Evolutionary conservation across 306 rosid genomes (phyloP), one percentile per base, ranked within the genome.

Genomic region (Myrica gale): DNA sequence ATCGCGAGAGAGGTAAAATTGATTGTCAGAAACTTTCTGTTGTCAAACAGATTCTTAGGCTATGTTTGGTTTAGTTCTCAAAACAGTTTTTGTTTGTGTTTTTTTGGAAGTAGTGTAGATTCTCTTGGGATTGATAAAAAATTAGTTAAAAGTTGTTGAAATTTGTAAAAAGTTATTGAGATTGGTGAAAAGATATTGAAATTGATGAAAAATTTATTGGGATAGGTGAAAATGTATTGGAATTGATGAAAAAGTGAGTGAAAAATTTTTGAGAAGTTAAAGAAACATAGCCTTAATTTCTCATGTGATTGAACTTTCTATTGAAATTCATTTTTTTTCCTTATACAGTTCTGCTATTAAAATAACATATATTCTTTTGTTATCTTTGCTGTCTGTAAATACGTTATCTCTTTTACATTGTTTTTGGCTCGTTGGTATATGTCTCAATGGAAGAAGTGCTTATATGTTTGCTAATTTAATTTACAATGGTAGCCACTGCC

Each of bases 1-100:
- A 89, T 82, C 99, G 89, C 73, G 97, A 95, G 87, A 87, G 75
- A 79, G 99, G 99, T 95, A 90, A 79, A 65, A n/a, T 19, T 65
- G 70, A 65, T 65, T 42, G 50, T 41, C 48, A 65, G 0, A 4
- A n/a, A 16, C 42, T 47, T 74, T 9, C 52, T 72, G 48, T 65
- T 65, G 21, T 41, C 5, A 9, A 42, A 42, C 15, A 42, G 3
- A 23, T 42, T 23, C 26, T 65, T n/a, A n/a, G n/a, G n/a, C n/a
- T n/a, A n/a, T n/a, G n/a, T n/a, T n/a, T n/a, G n/a, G n/a, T n/a
- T n/a, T n/a, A n/a, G n/a, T n/a, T n/a, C n/a, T n/a, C n/a, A n/a
- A n/a, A n/a, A n/a, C n/a, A n/a, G n/a, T n/a, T n/a, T n/a, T n/a
- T n/a, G n/a, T n/a, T n/a, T n/a, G n/a, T n/a, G n/a, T n/a, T n/a